These are phyloP conservation scores for Apophysomyces ossiformis DNA, from an alignment of 371 early-diverging fungal species.

Conservation along the genomic window DNA sequence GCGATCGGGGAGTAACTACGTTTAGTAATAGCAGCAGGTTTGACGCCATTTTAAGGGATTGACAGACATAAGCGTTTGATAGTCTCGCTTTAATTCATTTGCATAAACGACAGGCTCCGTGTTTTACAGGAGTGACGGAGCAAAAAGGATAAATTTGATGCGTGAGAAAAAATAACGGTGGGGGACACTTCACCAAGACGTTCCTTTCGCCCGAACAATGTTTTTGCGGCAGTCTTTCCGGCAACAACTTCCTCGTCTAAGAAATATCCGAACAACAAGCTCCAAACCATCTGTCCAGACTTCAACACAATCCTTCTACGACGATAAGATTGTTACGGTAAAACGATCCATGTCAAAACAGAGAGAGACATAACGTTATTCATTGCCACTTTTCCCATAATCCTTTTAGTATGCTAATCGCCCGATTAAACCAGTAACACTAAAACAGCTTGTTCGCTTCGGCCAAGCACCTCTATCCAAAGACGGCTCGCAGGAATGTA, in stretches of 20 bases:
- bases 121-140: no score
- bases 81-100: no score
- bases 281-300: slow-evolving; percentile 33
- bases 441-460: slow-evolving; percentile 77
- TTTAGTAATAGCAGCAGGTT: no score
- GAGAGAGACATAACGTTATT: no score
- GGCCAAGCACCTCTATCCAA: slow-evolving; percentile 63
- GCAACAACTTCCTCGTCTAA: background rate
- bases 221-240: slow-evolving; percentile 2
- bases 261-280: slow-evolving; percentile 10
- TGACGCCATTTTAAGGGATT: no score
- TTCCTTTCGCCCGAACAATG: background rate
- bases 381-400: background rate
- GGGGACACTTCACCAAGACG: background rate
- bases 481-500: slow-evolving; percentile 52
- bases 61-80: no score
- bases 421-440: slow-evolving; percentile 76
- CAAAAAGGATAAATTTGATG: no score
- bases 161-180: no score
- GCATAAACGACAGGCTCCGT: no score
- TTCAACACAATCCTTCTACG: slow-evolving; percentile 48
- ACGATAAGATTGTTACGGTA: slow-evolving; percentile 51
- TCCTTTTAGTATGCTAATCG: slow-evolving; percentile 56
- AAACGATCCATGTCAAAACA: background rate
- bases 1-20: no score